Conservation (phyloP, 1,284 basidiomycete genomes). For the Tylopilus sp. region DNA sequence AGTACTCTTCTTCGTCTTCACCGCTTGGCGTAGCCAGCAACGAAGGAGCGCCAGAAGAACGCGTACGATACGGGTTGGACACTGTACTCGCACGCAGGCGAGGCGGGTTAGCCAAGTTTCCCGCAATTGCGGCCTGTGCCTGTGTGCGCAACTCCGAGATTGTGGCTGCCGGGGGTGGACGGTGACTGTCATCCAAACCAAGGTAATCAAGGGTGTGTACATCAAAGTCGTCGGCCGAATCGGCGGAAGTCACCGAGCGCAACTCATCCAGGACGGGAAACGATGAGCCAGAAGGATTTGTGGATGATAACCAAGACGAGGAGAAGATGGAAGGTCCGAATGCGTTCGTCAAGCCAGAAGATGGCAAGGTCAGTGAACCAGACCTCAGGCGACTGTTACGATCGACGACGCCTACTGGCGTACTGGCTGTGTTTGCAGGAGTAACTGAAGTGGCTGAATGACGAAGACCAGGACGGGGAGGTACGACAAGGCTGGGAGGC, state of each 20-base stretch:
- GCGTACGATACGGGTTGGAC: constrained; percentile 75
- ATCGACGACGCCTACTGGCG: constrained; percentile 58
- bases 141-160: constrained; percentile 83
- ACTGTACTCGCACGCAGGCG: constrained; percentile 87
- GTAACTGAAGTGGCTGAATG: constrained; percentile 54
- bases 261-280: constrained; percentile 73
- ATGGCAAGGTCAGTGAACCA: constrained; percentile 81
- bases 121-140: constrained; percentile 84
- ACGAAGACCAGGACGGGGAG: constrained; percentile 69
- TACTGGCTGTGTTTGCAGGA: constrained; percentile 59
- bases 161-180: constrained; percentile 72
- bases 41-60: constrained; percentile 55
- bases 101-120: constrained; percentile 74
- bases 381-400: constrained; percentile 83
- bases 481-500: constrained; percentile 44
- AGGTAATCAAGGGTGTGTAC: constrained; percentile 94
- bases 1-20: constrained; percentile 72
- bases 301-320: constrained; percentile 79
- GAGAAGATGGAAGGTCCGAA: constrained; percentile 87
- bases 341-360: constrained; percentile 77
- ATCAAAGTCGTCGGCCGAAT: constrained; percentile 85
- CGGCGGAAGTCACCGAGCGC: constrained; percentile 73
- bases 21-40: constrained; percentile 61
- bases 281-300: constrained; percentile 53
- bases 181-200: constrained; percentile 77